phyloP scores from a whole-genome alignment of 495 filamentous ascomycete genomes.

The Talaromyces stipitatus region DNA sequence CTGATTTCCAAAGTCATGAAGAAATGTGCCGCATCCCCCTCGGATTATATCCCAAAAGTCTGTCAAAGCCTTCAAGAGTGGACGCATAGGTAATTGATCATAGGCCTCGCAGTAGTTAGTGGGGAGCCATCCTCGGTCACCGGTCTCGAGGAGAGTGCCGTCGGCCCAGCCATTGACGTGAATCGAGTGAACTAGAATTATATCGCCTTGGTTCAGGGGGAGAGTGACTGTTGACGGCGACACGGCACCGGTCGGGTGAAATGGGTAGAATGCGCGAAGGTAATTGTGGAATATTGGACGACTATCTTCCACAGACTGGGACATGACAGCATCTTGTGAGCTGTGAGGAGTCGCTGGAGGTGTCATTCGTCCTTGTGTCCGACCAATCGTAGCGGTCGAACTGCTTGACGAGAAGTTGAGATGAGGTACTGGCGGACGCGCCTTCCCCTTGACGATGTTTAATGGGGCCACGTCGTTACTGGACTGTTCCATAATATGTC shows the following conservation, averaged over 20 bases:
- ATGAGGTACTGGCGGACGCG: constrained; percentile 27
- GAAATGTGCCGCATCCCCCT: constrained; percentile 54
- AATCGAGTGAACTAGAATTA: constrained; percentile 92
- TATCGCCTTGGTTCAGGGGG: constrained; percentile 80
- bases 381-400: constrained; percentile 22
- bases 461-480: constrained; percentile 60
- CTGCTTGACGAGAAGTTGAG: constrained; percentile 19
- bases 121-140: constrained; percentile 90
- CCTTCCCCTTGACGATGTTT: constrained; percentile 57
- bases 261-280: constrained; percentile 91
- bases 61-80: constrained; percentile 75
- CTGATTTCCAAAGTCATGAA: constrained; percentile 73
- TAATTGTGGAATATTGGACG: constrained; percentile 84
- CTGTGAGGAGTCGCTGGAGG: constrained; percentile 66
- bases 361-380: constrained; percentile 41
- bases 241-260: constrained; percentile 69
- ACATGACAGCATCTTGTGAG: constrained; percentile 45
- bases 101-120: constrained; percentile 98
- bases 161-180: constrained; percentile 99
- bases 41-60: constrained; percentile 90
- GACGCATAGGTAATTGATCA: constrained; percentile 76
- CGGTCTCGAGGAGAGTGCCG: constrained; percentile 84
- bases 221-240: constrained; percentile 74
- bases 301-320: constrained; percentile 36
- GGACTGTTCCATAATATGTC: constrained; percentile 31